phyloP scores from a whole-genome alignment of 306 rosid species.

The Oxytropis ochrocephala region DNA sequence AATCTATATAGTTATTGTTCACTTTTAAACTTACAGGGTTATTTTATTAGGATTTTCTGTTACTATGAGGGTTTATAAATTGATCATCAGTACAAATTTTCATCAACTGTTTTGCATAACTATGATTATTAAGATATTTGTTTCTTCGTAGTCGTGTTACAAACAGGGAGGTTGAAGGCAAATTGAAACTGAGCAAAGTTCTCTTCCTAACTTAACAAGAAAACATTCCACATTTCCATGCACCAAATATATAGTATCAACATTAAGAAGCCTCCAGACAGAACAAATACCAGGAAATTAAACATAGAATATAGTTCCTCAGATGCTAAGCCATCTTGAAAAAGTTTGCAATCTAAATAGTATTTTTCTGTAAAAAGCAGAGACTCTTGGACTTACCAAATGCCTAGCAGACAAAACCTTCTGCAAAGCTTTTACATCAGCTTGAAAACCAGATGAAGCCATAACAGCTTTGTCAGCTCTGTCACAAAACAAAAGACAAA shows the following conservation, averaged over 20 bases:
- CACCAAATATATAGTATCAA: background rate
- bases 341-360: background rate
- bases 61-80: background rate
- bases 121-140: background rate
- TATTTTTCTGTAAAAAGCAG: background rate
- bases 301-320: background rate
- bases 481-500: slow-evolving; percentile 9
- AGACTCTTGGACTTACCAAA: slow-evolving; percentile 49
- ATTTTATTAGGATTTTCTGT: background rate
- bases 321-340: background rate
- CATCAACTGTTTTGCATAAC: background rate
- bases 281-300: background rate
- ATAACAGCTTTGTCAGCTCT: slow-evolving; percentile 73
- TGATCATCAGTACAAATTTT: background rate
- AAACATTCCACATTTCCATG: background rate
- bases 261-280: background rate
- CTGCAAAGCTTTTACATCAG: slow-evolving; percentile 92
- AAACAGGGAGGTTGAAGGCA: background rate
- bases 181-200: background rate
- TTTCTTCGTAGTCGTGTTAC: background rate
- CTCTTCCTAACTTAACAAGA: background rate
- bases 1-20: too few relatives aligned
- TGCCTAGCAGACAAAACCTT: slow-evolving; percentile 79
- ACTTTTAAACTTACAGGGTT: background rate
- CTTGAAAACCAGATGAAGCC: slow-evolving; percentile 99